These are phyloP conservation scores for Obelidium mucronatum DNA, from an alignment of 192 early-diverging fungal genomes.

Conservation along the genomic window DNA sequence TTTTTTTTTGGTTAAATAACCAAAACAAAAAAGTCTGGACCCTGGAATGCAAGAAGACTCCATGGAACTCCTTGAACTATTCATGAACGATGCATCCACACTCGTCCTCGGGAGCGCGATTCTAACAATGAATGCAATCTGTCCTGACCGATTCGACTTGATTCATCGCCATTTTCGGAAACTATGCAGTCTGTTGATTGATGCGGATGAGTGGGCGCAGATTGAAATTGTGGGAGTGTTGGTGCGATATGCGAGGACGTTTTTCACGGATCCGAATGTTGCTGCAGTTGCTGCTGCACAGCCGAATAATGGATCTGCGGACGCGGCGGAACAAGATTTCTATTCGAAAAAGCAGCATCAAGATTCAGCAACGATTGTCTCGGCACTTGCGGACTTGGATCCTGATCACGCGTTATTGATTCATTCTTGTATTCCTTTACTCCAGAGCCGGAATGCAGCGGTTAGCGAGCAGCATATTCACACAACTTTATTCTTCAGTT, in stretches of 20 bases:
- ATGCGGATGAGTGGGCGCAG: conserved; percentile 97
- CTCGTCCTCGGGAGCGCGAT: conserved; percentile 88
- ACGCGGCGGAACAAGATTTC: not conserved
- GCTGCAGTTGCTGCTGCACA: not conserved
- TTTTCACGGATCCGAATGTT: conserved; percentile 67
- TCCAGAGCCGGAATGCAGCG: conserved; percentile 80
- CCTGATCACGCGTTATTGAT: conserved; percentile 82
- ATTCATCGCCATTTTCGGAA: conserved; percentile 92
- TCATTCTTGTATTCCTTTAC: conserved; percentile 69
- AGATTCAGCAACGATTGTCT: not conserved
- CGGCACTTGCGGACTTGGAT: conserved; percentile 57
- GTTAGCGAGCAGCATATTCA: conserved; percentile 53
- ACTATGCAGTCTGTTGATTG: conserved; percentile 82
- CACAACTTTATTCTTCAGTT: not conserved
- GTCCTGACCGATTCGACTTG: conserved; percentile 83
- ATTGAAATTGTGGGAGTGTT: conserved; percentile 83
- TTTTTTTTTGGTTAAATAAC: too few relatives aligned
- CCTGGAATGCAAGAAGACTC: conserved; percentile 75
- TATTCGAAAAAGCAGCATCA: not conserved
- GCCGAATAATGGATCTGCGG: not conserved
- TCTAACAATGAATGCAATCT: conserved; percentile 84
- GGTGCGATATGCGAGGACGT: conserved; percentile 72
- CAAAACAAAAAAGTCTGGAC: conserved; percentile 75
- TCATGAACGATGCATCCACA: conserved; percentile 86
- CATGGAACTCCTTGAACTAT: conserved; percentile 73